Percentiles rank a stretch among this genome's conserved stretches.
Conservation (phyloP, 768 basidiomycete species). For the Rhodotorula graminis region DNA sequence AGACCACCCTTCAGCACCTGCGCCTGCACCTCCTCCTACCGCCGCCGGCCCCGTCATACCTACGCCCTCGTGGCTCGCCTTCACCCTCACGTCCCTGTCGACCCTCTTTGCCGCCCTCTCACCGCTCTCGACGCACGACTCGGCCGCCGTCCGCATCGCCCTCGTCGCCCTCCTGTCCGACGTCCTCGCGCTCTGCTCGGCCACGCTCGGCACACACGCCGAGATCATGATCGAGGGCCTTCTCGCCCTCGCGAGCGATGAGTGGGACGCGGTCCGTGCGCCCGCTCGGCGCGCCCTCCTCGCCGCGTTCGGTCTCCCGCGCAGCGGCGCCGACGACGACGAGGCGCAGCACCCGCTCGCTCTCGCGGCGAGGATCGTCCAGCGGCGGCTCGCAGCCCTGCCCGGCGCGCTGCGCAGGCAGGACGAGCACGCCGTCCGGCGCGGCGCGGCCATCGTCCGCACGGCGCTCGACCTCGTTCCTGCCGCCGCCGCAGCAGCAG, state of each 20-base stretch:
- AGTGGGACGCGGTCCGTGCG: constrained; percentile 55
- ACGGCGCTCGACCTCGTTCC: constrained; percentile 59
- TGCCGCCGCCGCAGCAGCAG: constrained; percentile 19
- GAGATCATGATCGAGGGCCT: constrained; percentile 47
- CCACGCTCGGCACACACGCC: constrained; percentile 7
- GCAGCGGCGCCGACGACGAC: constrained; percentile 43
- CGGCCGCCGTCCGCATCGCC: constrained; percentile 59
- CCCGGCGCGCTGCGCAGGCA: constrained; percentile 67
- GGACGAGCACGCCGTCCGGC: constrained; percentile 69
- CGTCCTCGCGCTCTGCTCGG: constrained; percentile 51
- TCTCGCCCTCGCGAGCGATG: constrained; percentile 64
- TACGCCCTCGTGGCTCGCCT: constrained; percentile 71
- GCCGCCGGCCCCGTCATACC: constrained; percentile 46
- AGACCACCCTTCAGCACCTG: neutral
- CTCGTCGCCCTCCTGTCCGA: constrained; percentile 57
- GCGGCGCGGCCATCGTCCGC: constrained; percentile 63
- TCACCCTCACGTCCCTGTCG: constrained; percentile 73
- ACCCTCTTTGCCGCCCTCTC: constrained; percentile 74
- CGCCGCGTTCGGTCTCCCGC: constrained; percentile 48
- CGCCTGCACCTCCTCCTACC: neutral
- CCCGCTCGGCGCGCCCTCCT: constrained; percentile 55
- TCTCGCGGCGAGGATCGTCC: constrained; percentile 60
- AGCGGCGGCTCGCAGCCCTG: constrained; percentile 62
- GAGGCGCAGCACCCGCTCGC: neutral
- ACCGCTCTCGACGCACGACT: constrained; percentile 67